phyloP scores from a whole-genome alignment of 2,329 filamentous ascomycete genomes.

The Pyricularia grisea region DNA sequence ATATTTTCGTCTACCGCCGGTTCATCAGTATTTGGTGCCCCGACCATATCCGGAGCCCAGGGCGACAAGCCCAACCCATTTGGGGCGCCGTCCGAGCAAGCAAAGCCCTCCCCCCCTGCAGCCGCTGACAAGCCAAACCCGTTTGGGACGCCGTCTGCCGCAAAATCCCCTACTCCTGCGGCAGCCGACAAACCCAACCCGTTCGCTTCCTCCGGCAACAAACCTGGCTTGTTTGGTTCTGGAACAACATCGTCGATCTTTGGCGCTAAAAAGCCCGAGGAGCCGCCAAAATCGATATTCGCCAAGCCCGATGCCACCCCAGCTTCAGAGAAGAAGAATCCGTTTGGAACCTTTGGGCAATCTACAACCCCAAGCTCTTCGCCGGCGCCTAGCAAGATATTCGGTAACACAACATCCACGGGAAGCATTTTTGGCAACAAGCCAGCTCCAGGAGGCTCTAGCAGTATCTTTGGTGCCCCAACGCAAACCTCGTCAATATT shows the following conservation, averaged over 20 bases:
- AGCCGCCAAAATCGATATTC: conserved; percentile 11
- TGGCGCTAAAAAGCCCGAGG: background rate
- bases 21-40: conserved; percentile 30
- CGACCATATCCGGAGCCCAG: conserved; percentile 15
- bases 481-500: conserved; percentile 6
- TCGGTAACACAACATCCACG: conserved; percentile 7
- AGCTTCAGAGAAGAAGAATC: conserved; percentile 1
- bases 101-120: background rate
- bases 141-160: background rate
- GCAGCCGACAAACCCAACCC: background rate
- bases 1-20: conserved; percentile 32
- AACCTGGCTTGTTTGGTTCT: background rate
- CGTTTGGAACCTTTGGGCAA: conserved; percentile 5
- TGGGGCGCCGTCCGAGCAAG: background rate
- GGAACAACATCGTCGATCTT: background rate
- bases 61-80: conserved; percentile 1
- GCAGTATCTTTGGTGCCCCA: conserved; percentile 12
- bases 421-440: conserved; percentile 3
- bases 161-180: background rate
- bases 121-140: background rate
- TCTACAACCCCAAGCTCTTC: conserved; percentile 15
- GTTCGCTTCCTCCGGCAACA: background rate
- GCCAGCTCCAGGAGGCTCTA: background rate
- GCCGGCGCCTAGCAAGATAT: conserved; percentile 15
- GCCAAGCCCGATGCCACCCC: conserved; percentile 14